Evolutionary conservation across 495 filamentous ascomycete genomes (phyloP), one percentile per base, ranked within the genome.

Genomic region (Penicillium diatomitis): DNA sequence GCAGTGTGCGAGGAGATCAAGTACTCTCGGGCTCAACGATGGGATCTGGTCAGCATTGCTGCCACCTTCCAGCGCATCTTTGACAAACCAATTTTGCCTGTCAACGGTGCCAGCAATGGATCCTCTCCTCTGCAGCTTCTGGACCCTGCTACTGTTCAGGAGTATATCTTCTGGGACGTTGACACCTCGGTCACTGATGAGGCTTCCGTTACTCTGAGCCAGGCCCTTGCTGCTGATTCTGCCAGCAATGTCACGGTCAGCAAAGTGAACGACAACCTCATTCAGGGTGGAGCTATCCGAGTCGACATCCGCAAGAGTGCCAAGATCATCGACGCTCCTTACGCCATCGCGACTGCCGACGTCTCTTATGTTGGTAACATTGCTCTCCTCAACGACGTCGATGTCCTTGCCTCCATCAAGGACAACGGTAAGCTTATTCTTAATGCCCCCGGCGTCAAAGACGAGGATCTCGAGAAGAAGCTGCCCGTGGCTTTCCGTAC

Each of bases 141-240:
- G 5, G 71, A 73, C 44, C 59, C 66, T 9, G 44, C 65, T 9
- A 56, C 70, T 28, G 80, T 84, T 30, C 75, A 87, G 60, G 86
- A 97, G 58, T 98, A 90, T 72, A 80, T 82, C 20, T 95, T 98
- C 75, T 98, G 90, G 92, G 87, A 96, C 63, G 66, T 85, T 11
- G 92, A 95, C 53, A 80, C 80, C 61, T 91, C 88, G 28, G 64
- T 67, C 2, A 79, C 83, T 33, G 74, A 70, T 38, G 72, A 74
- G 43, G 83, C 88, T 29, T 79, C 88, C 6, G 61, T 76, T 20
- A 76, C 76, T 35, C 64, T 96, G 31, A 82, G 84, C 37, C 81
- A 81, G 55, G 71, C 92, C 4, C 73, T 97, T 33, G 84, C 90
- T 7, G 71, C 73, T 39, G 85, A 92, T 59, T 84, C 83, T 0